Base-by-base conservation (phyloP, 805 yeast genomes). In the Saturnispora quitensis region DNA sequence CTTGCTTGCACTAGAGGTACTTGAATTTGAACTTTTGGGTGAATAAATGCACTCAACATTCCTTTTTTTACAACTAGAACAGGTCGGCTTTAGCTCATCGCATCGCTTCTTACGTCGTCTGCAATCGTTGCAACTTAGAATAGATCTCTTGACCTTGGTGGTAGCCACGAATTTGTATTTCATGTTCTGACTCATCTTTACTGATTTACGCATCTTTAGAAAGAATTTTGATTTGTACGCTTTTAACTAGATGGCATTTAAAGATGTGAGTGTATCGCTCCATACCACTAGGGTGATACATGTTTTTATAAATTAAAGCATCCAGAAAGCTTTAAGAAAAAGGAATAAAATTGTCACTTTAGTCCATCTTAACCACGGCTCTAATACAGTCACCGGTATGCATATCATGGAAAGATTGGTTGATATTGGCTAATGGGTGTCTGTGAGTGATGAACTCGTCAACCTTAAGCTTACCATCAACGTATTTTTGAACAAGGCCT, bases 391-490 rank as follows among this genome's bases (percentile, higher is more conserved):
- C 84, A 65, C 99, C 99, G 53, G 80, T 73, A 70, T 91, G 97
- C 89, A 93, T 85, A 68, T 89, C 97, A 51, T 89, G 91, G 68
- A 93, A 90, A 22, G 97, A 98, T 53, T 76, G 67, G 75, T 90
- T 90, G 69, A 93, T 89, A 50, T 84, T 78, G 31, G 74, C 78
- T 67, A 93, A 80, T 40, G 80, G 72, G 67, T 82, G 91, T 71
- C 87, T 82, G 75, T 89, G 95, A 31, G 99, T 93, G 64, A 93
- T 86, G 71, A 89, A 93, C 68, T 93, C 97, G 64, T 89, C 96
- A 57, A 91, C 95, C 76, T 84, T 87, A 66, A 91, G 75, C 59
- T 74, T 76, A 60, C 96, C 96, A 43, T 72, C 70, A 74, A 86
- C 70, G 71, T 91, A 91, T 68, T 86, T 90, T 53, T 88, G 84